A percentile compares a stretch with the other conserved stretches of the same genome.
phyloP scores from a whole-genome alignment of 2,329 filamentous ascomycete genomes.

The Pyrenophora tritici-repentis region DNA sequence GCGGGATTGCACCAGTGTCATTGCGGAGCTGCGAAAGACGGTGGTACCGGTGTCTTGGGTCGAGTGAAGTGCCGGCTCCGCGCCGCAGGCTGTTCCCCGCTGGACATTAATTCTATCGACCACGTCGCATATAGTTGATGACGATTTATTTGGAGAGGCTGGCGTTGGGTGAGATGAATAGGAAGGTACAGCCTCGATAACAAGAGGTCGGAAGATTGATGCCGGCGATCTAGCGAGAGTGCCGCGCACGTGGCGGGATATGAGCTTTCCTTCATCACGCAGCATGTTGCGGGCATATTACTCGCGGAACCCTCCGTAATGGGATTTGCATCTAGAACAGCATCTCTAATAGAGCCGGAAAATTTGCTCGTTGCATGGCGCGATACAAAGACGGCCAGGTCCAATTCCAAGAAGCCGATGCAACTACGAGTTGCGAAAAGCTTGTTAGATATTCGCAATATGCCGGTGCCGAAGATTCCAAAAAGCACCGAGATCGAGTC shows the following conservation, averaged over 20 bases:
- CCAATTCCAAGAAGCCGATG: too few species aligned
- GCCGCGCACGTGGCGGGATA: neutral
- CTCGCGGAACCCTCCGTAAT: too few species aligned
- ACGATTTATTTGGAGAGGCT: neutral
- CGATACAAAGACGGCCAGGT: too few species aligned
- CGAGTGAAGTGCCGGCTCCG: conserved; percentile 2
- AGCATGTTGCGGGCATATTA: too few species aligned
- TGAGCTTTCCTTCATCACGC: neutral
- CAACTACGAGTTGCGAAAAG: too few species aligned
- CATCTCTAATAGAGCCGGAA: too few species aligned
- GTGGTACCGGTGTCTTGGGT: conserved; percentile 7
- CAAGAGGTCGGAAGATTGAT: neutral
- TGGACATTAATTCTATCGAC: neutral
- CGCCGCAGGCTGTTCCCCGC: neutral
- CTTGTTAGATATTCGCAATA: too few species aligned
- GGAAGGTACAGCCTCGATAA: neutral
- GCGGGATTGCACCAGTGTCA: conserved; percentile 19
- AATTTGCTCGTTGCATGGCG: too few species aligned
- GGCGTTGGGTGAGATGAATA: neutral
- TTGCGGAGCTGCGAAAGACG: conserved; percentile 14
- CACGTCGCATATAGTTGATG: too few species aligned
- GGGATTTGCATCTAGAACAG: too few species aligned
- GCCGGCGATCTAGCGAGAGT: neutral
- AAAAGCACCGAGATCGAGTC: too few species aligned
- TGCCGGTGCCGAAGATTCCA: too few species aligned